A percentile compares a stretch with the other conserved stretches of the same genome.
These are phyloP conservation scores for Rhinocladiella mackenziei DNA, from an alignment of 2,329 filamentous ascomycete genomes.

Conservation along the genomic window DNA sequence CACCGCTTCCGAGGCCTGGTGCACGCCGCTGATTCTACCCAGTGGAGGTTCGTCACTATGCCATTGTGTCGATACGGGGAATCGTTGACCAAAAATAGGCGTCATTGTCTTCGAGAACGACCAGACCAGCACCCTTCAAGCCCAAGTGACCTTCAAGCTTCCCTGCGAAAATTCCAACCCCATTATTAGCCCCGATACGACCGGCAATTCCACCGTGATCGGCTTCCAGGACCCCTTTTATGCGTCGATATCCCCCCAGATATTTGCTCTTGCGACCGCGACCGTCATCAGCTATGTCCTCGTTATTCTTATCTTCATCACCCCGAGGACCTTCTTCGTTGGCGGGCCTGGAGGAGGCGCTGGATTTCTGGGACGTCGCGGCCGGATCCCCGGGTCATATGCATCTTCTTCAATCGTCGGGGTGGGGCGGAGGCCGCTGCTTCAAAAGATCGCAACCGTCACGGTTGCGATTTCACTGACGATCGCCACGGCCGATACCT, in stretches of 20 bases:
- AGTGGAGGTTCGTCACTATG: conserved; percentile 51
- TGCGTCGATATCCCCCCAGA: conserved; percentile 85
- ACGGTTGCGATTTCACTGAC: conserved; percentile 76
- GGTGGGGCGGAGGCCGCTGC: conserved; percentile 86
- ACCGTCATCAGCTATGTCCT: conserved; percentile 90
- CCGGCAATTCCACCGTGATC: conserved; percentile 50
- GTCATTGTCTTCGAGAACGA: conserved; percentile 42
- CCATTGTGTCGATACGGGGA: background rate
- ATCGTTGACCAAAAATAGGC: conserved; percentile 27
- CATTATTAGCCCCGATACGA: conserved; percentile 26
- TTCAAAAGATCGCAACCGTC: conserved; percentile 70
- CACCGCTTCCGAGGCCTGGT: conserved; percentile 44
- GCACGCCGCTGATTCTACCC: conserved; percentile 60
- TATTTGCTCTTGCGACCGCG: conserved; percentile 85
- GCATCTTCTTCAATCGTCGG: conserved; percentile 65
- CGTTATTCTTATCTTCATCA: conserved; percentile 89
- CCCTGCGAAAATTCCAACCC: conserved; percentile 43
- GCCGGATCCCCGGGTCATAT: conserved; percentile 60
- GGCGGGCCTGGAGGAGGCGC: conserved; percentile 63
- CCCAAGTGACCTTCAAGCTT: conserved; percentile 50
- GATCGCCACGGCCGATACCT: conserved; percentile 88
- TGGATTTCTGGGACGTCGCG: conserved; percentile 73
- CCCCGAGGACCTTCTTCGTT: conserved; percentile 87
- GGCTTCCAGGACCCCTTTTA: conserved; percentile 85
- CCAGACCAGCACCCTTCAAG: conserved; percentile 43